Evolutionary conservation across 2,329 filamentous ascomycete species (phyloP).

Genomic region (Hypoxylon sp.): DNA sequence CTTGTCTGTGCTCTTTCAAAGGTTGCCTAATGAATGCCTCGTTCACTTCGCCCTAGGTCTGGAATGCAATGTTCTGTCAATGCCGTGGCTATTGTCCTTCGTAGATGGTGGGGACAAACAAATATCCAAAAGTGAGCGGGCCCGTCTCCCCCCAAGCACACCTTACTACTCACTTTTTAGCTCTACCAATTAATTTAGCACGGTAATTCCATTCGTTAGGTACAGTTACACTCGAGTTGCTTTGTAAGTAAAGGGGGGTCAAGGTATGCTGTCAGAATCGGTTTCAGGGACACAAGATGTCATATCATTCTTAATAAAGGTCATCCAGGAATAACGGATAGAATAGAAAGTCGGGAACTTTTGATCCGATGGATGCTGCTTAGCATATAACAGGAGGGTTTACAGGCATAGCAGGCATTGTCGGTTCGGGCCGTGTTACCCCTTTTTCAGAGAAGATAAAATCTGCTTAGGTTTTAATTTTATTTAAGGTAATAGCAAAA

Average conservation of each 20-base stretch:
- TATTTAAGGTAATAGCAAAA: no score
- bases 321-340: no score
- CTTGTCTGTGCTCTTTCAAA: conserved; percentile 5
- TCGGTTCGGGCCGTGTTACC: not conserved
- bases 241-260: no score
- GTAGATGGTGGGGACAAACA: not conserved
- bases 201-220: no score
- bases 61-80: not conserved
- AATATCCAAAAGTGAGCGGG: not conserved
- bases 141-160: not conserved
- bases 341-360: no score
- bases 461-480: conserved; percentile 2
- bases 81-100: not conserved
- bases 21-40: conserved; percentile 7
- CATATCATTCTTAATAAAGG: no score
- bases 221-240: no score
- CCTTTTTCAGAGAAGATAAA: not conserved
- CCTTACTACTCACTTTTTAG: not conserved
- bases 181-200: no score
- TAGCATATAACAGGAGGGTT: not conserved
- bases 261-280: no score
- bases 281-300: no score
- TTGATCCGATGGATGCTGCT: not conserved
- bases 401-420: not conserved
- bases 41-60: not conserved